Base-by-base conservation (phyloP, 2,329 filamentous ascomycete genomes). In the Aspergillus sp. region DNA sequence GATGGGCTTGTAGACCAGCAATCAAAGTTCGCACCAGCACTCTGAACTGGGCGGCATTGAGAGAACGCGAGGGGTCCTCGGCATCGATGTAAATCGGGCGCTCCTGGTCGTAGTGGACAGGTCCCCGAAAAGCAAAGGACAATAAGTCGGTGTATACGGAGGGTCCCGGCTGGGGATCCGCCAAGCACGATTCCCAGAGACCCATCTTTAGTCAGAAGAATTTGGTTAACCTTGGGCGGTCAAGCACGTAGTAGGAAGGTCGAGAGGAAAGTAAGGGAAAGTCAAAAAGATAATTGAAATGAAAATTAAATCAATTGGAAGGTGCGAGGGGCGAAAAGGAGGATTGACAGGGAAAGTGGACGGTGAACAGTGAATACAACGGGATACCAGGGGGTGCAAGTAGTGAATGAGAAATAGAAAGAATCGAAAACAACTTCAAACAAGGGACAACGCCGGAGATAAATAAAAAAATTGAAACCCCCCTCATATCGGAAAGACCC, bases 81-180 rank as follows among this genome's bases (percentile, higher is more conserved):
- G 78, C 77, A 60, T 80, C 77, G 54, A 81, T 75, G 55, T 77
- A 78, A 39, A 81, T 58, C 12, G 75, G 77, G 55, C 71, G 72
- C n/a, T 73, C 64, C 22, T 68, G 65, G 52, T 77, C 73, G 59
- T 76, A 78, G 20, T 62, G 59, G 14, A 65, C 65, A 14, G 75
- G 70, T 14, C 72, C 71, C 45, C 67, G 67, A 58, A 80, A 78
- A 7, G 74, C 73, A 64, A 78, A 80, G 49, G 73, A 75, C 55
- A 80, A 65, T 55, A 80, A 69, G 65, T 80, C 78, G 49, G 72
- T 73, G 62, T 74, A 73, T 47, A 65, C 49, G 59, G 64, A 36
- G 49, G 52, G 14, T 26, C 59, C 63, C 50, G 52, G 42, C 55
- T 62, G 36, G 60, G 65, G 60, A 51, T 52, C 47, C 26, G 61